Evolutionary conservation across 2,329 filamentous ascomycete species (phyloP), one percentile per base, ranked within the genome.

Genomic region (Pleomassaria siparia): DNA sequence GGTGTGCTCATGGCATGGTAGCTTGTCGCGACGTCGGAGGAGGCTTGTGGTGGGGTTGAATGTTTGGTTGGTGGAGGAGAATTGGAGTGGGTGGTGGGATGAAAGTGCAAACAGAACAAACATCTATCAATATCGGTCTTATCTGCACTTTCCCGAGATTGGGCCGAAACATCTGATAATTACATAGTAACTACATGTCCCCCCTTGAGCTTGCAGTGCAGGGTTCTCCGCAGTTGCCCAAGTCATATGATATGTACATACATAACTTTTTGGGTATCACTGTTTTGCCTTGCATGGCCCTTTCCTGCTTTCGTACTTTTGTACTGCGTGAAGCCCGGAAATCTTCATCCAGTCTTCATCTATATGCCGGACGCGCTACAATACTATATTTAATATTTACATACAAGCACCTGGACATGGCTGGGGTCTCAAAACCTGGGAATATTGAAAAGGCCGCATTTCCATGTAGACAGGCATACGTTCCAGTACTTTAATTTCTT

Each of bases 71-170:
- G 39, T 40, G 36, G 28, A 36, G 16, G 22, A 2, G 32, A 22
- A 22, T 30, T 28, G n/a, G 25, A 11, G 18, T 21, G 30, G 26
- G 12, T 32, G 12, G 43, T 12, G 20, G 28, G 33, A 4, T 35
- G 9, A 20, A 24, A n/a, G n/a, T 44, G 44, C 49, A 45, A 48
- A 45, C 44, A 32, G 29, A 24, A 25, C 49, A 51, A 51, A 51
- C 49, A 22, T 28, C 28, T 42, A 42, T 41, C 46, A 49, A 37
- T 49, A 45, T 35, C 3, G 15, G 36, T 8, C n/a, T n/a, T n/a
- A n/a, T n/a, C 30, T 36, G 41, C 29, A 4, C 29, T 16, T 44
- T 15, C 35, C 43, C 29, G 25, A 33, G 12, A 13, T 32, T 25
- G 10, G 35, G 28, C 21, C n/a, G 18, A 29, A 36, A 28, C 37